These are phyloP conservation scores for Penicillium goetzii DNA, from an alignment of 495 filamentous ascomycete species.

Conservation along the genomic window DNA sequence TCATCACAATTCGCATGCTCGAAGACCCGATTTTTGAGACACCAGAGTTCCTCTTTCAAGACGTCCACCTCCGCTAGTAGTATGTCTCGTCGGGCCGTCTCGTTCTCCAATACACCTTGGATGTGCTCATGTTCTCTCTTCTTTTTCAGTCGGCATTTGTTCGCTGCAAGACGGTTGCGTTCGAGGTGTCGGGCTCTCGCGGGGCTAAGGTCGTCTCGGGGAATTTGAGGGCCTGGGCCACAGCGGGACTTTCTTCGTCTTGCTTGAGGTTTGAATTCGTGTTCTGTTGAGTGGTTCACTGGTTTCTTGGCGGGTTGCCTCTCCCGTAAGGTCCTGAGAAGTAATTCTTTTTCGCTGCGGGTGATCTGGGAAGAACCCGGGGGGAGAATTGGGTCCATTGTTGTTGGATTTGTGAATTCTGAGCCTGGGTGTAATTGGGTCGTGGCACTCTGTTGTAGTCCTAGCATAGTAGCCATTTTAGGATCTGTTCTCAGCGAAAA, in stretches of 20 bases:
- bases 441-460: background rate
- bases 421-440: background rate
- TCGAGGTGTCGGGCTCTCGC: constrained; percentile 13
- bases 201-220: background rate
- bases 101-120: background rate
- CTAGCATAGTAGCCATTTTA: background rate
- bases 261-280: constrained; percentile 1
- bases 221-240: background rate
- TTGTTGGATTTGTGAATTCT: background rate
- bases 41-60: background rate
- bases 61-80: background rate
- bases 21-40: background rate
- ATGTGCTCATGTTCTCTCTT: constrained; percentile 14
- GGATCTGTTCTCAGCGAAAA: background rate
- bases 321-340: background rate
- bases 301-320: background rate
- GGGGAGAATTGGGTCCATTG: background rate
- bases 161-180: constrained; percentile 11
- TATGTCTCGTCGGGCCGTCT: background rate
- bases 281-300: background rate
- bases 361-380: background rate
- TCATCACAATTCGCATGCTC: background rate
- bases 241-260: background rate
- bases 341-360: background rate
- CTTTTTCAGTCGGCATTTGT: constrained; percentile 13